Evolutionary conservation across 2,329 filamentous ascomycete genomes (phyloP), one percentile per base, ranked within the genome.

Genomic region (Lachnellula willkommii): DNA sequence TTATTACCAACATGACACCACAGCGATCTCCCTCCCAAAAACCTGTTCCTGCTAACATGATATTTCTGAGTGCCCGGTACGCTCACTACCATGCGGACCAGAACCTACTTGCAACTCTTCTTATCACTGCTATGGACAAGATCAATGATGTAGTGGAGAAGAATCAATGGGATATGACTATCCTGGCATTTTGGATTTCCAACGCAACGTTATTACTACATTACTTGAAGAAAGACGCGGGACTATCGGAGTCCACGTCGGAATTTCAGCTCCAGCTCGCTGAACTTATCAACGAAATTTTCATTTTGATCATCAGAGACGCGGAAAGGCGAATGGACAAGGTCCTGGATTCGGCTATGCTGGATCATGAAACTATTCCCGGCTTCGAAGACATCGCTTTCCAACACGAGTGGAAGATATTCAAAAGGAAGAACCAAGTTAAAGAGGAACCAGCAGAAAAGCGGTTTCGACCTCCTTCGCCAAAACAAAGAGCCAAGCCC

Each of bases 91-190:
- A 99, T 72, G 88, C 93, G 47, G 95, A 89, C 66, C 81, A 82
- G 2, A 92, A 96, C 60, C 79, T 99, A 9, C 76, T 99, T 9
- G 86, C 84, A 17, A 87, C 88, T 45, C 81, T 97, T 26, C 81
- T 99, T 15, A 79, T 89, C 26, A 87, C 88, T 37, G 90, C 94
- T 39, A 95, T 95, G 81, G 90, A 95, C 68, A 94, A 93, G 72
- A 97, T 99, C 66, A 97, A 97, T 69, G 87, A 91, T 57, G 90
- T 96, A 32, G 91, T 99, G n/a, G 94, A 97, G 72, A 83, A 83
- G 59, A 86, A 93, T 68, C 94, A 99, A 69, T 97, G 94, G 94
- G 94, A 99, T 69, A 99, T 99, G 94, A 99, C 94, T 0, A 96
- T 99, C 63, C 77, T 99, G 39, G 94, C 94, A 2, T 99, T 99